Percentiles rank a stretch among this genome's conserved stretches.
Conservation (phyloP, 176 grass and related monocot genomes). For the Ensete glaucum region DNA sequence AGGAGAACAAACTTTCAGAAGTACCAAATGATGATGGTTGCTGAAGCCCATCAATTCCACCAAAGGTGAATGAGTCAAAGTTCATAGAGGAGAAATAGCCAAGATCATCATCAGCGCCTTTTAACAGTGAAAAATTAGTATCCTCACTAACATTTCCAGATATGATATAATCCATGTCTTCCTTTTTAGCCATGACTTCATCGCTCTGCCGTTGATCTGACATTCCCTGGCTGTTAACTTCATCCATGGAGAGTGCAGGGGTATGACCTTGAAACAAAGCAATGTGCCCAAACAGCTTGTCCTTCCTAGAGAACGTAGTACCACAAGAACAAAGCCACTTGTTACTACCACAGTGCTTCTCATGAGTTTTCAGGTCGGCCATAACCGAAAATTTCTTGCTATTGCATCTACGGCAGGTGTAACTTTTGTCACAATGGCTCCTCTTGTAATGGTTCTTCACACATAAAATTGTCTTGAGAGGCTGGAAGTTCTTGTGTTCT, state of each 20-base stretch:
- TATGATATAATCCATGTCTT: not conserved
- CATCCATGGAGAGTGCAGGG: slow-evolving; percentile 37
- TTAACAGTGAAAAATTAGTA: not conserved
- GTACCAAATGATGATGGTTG: not conserved
- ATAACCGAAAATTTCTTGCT: slow-evolving; percentile 68
- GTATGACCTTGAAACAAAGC: slow-evolving; percentile 69
- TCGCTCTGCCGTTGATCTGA: not conserved
- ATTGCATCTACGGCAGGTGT: slow-evolving; percentile 55
- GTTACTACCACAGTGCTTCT: slow-evolving; percentile 60
- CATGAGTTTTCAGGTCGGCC: slow-evolving; percentile 67
- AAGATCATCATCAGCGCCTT: not conserved
- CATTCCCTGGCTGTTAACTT: slow-evolving; percentile 26
- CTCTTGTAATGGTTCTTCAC: slow-evolving; percentile 90
- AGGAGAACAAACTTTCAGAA: not conserved
- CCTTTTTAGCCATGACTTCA: slow-evolving; percentile 14
- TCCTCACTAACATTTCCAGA: not conserved
- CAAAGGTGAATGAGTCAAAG: not conserved
- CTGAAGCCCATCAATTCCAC: not conserved
- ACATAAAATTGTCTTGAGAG: slow-evolving; percentile 68
- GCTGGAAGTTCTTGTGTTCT: slow-evolving; percentile 63
- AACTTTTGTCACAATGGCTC: slow-evolving; percentile 63
- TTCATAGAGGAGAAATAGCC: slow-evolving; percentile 3
- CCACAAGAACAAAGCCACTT: slow-evolving; percentile 75
- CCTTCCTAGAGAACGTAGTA: slow-evolving; percentile 70
- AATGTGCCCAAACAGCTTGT: slow-evolving; percentile 68